Percentiles rank a stretch among this genome's conserved stretches.
phyloP scores from a whole-genome alignment of 371 early-diverging fungal species.

The Mortierella sp. region DNA sequence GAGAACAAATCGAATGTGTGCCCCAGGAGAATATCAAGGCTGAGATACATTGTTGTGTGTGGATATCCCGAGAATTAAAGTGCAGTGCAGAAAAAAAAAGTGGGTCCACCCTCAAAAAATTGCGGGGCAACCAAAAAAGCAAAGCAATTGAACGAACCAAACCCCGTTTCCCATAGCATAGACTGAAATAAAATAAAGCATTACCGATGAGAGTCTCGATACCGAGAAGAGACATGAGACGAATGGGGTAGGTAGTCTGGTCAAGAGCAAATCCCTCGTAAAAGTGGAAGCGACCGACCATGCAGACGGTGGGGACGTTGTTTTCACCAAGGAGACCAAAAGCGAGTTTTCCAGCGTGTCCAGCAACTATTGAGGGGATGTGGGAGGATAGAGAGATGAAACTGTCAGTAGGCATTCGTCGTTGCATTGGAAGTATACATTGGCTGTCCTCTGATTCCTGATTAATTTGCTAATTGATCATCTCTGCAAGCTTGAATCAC shows the following conservation, averaged over 20 bases:
- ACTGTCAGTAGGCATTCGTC: background rate
- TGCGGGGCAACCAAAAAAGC: slow-evolving; percentile 16
- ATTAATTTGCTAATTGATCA: slow-evolving; percentile 1
- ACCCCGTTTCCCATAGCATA: background rate
- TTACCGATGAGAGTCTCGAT: slow-evolving; percentile 78
- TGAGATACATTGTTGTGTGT: background rate
- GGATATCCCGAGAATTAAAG: slow-evolving; percentile 1
- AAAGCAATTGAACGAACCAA: background rate
- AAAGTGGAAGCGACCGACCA: slow-evolving; percentile 92
- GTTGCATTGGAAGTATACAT: background rate
- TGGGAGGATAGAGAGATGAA: background rate
- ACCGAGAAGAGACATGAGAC: slow-evolving; percentile 89
- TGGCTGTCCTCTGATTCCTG: background rate
- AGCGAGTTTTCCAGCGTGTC: slow-evolving; percentile 93
- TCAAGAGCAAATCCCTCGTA: slow-evolving; percentile 88
- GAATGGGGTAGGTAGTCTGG: slow-evolving; percentile 89
- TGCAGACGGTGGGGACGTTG: slow-evolving; percentile 78
- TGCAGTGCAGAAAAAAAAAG: slow-evolving; percentile 14
- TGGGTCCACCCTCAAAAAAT: slow-evolving; percentile 6
- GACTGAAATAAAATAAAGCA: background rate
- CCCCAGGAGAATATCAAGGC: background rate
- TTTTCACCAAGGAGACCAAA: slow-evolving; percentile 87
- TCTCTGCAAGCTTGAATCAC: too few relatives aligned
- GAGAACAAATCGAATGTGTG: background rate
- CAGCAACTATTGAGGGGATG: slow-evolving; percentile 68